Evolutionary conservation across 139 green algal genomes (phyloP).

Genomic region (Parachlorella kessleri): DNA sequence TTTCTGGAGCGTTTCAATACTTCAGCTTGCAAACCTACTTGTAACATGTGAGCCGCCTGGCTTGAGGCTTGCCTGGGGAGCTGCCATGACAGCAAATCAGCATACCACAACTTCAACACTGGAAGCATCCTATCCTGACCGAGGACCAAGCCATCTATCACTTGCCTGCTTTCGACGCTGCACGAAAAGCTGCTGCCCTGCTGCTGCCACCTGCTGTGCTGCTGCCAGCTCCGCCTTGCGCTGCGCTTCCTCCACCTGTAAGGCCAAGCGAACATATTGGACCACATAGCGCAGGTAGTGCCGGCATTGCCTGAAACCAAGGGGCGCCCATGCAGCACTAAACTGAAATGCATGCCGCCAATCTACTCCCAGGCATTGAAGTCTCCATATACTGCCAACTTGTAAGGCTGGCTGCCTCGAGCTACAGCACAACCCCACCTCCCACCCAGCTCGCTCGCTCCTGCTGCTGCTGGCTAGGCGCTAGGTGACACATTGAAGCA

Average conservation of each 20-base stretch:
- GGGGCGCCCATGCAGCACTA: too few relatives aligned
- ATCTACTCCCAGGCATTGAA: background rate
- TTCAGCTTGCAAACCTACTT: too few relatives aligned
- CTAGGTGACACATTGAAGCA: background rate
- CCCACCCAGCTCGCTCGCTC: background rate
- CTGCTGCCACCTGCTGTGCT: slow-evolving; percentile 18
- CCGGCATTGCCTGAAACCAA: too few relatives aligned
- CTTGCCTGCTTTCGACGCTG: slow-evolving; percentile 15
- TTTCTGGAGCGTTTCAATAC: too few relatives aligned
- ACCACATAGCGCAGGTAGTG: too few relatives aligned
- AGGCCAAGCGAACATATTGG: background rate
- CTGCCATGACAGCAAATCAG: background rate
- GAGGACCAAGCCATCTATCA: background rate
- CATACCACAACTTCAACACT: background rate
- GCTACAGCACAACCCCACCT: background rate
- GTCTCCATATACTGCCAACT: background rate
- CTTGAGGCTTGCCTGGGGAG: too few relatives aligned
- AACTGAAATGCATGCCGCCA: too few relatives aligned
- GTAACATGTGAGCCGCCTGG: too few relatives aligned
- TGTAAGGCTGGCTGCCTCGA: background rate
- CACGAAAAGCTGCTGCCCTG: background rate
- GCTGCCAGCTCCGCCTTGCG: slow-evolving; percentile 33
- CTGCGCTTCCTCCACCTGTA: slow-evolving; percentile 54
- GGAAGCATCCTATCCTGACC: background rate
- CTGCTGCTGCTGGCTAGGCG: background rate